Evolutionary conservation across 306 rosid genomes (phyloP).

Genomic region (Castanopsis chinensis): DNA sequence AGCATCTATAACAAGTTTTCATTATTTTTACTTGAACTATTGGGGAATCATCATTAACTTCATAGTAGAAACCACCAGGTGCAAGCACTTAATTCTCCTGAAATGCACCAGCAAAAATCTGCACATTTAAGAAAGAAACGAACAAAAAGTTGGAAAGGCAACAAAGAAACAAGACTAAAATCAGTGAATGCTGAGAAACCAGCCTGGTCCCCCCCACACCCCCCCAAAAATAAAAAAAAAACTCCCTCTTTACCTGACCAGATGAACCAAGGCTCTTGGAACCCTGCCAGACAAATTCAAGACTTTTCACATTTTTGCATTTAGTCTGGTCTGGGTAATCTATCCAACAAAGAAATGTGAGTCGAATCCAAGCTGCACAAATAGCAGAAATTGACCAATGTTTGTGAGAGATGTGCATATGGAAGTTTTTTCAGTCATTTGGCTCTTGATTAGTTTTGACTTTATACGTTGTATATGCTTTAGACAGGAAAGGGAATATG

Average conservation of each 20-base stretch:
- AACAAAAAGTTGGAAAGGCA: slow-evolving; percentile 1
- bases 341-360: slow-evolving; percentile 73
- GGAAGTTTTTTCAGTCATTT: not conserved
- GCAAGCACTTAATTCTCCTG: slow-evolving; percentile 56
- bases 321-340: slow-evolving; percentile 79
- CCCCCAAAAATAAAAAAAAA: not conserved
- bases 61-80: slow-evolving; percentile 46
- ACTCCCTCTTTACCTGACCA: slow-evolving; percentile 47
- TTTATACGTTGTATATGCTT: not conserved
- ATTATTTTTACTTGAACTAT: slow-evolving; percentile 41
- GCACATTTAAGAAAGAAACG: not conserved
- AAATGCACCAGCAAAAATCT: slow-evolving; percentile 56
- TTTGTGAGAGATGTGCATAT: not conserved
- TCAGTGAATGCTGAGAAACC: not conserved
- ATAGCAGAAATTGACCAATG: slow-evolving; percentile 4
- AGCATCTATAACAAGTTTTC: slow-evolving; percentile 24
- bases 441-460: not conserved
- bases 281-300: slow-evolving; percentile 78
- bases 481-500: not conserved
- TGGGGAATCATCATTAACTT: slow-evolving; percentile 51
- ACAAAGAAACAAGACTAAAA: slow-evolving; percentile 7
- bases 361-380: slow-evolving; percentile 61
- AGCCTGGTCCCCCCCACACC: too few species aligned
- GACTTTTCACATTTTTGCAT: slow-evolving; percentile 60
- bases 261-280: slow-evolving; percentile 74